Percentiles rank a stretch among this genome's conserved stretches.
Conservation (phyloP, 2,329 filamentous ascomycete genomes). For the Orbilia oligospora region DNA sequence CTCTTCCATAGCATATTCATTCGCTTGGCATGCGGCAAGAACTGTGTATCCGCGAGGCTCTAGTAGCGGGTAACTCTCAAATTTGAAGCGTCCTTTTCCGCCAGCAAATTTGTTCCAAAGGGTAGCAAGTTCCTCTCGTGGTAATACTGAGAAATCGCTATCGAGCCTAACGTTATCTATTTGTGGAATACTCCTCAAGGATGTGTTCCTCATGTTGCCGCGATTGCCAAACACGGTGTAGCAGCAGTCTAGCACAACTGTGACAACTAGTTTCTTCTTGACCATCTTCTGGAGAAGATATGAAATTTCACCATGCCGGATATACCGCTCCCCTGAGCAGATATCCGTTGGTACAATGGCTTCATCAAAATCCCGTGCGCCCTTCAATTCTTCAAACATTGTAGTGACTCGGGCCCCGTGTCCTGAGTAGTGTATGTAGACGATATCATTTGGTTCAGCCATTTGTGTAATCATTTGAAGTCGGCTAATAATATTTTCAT, state of each 20-base stretch:
- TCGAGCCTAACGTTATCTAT: not conserved
- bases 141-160: not conserved
- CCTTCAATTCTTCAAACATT: slow-evolving; percentile 37
- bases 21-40: slow-evolving; percentile 3
- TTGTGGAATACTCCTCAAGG: not conserved
- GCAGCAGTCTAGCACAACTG: slow-evolving; percentile 61
- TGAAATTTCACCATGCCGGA: slow-evolving; percentile 54
- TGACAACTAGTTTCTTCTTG: slow-evolving; percentile 50
- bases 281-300: slow-evolving; percentile 50
- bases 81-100: not conserved
- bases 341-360: slow-evolving; percentile 41
- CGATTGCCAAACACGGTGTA: slow-evolving; percentile 56
- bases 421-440: slow-evolving; percentile 63
- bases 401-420: slow-evolving; percentile 48
- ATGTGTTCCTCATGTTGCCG: no score
- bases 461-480: slow-evolving; percentile 48
- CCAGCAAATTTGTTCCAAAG: not conserved
- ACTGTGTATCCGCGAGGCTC: slow-evolving; percentile 10
- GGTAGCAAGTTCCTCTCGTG: not conserved
- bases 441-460: slow-evolving; percentile 52
- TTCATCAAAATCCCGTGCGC: slow-evolving; percentile 41
- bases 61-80: slow-evolving; percentile 1
- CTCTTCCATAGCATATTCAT: slow-evolving; percentile 15
- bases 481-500: slow-evolving; percentile 53
- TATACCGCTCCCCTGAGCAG: slow-evolving; percentile 27